These are phyloP conservation scores for Aspergillus transmontanensis DNA, from an alignment of 2,329 filamentous ascomycete genomes.

Conservation along the genomic window DNA sequence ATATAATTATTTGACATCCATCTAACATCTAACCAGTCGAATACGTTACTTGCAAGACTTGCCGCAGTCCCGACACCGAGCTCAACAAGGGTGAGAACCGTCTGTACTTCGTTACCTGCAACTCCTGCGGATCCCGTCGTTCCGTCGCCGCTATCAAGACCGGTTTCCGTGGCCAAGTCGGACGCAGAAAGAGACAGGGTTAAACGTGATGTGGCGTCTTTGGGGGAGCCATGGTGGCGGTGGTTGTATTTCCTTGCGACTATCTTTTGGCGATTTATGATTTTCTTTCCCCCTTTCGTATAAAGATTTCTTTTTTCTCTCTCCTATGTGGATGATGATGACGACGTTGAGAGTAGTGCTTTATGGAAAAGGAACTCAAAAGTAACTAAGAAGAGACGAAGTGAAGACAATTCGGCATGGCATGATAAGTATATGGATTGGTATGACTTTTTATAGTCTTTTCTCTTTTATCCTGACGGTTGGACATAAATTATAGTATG, in stretches of 20 bases:
- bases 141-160: constrained; percentile 98
- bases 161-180: constrained; percentile 99
- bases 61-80: constrained; percentile 90
- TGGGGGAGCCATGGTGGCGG: constrained; percentile 12
- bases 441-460: constrained; percentile 23
- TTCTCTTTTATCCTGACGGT: neutral
- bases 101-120: constrained; percentile 98
- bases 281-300: constrained; percentile 17
- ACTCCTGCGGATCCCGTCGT: constrained; percentile 78
- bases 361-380: constrained; percentile 10
- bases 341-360: constrained; percentile 6
- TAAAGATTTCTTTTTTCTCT: constrained; percentile 19
- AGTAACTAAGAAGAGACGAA: constrained; percentile 15
- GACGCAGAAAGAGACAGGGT: constrained; percentile 93
- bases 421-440: constrained; percentile 32
- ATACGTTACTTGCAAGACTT: constrained; percentile 99
- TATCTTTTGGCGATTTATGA: constrained; percentile 21
- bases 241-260: constrained; percentile 18
- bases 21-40: constrained; percentile 61
- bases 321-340: constrained; percentile 18
- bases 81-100: constrained; percentile 99
- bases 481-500: neutral
- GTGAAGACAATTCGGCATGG: constrained; percentile 27
- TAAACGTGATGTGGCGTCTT: constrained; percentile 50
- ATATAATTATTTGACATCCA: neutral